Evolutionary conservation across 768 basidiomycete species (phyloP).

Genomic region (Naganishia antarctica): DNA sequence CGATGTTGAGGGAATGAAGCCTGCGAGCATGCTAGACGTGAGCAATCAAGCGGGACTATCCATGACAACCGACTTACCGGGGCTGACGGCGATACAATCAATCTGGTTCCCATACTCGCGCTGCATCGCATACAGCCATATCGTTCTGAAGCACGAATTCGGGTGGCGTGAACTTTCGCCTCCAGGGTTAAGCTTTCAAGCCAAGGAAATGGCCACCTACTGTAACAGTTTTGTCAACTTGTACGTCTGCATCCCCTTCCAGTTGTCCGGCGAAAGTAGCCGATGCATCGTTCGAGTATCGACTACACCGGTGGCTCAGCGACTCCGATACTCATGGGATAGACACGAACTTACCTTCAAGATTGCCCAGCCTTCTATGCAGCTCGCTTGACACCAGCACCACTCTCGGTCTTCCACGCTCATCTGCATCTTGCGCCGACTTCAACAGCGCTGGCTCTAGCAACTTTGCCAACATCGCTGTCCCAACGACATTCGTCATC

Average conservation of each 20-base stretch:
- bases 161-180: too few relatives aligned
- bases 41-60: not conserved
- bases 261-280: not conserved
- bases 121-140: not conserved
- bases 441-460: slow-evolving; percentile 4
- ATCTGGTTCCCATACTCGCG: not conserved
- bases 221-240: slow-evolving; percentile 25
- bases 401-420: not conserved
- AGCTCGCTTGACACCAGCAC: slow-evolving; percentile 25
- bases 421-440: not conserved
- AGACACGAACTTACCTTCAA: not conserved
- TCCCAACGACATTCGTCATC: slow-evolving; percentile 26
- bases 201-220: too few relatives aligned
- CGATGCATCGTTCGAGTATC: not conserved
- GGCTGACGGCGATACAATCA: slow-evolving; percentile 18
- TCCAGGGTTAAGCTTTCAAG: too few relatives aligned
- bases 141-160: not conserved
- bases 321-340: too few relatives aligned
- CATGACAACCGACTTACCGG: not conserved
- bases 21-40: not conserved
- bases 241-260: slow-evolving; percentile 25
- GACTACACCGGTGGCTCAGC: not conserved
- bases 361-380: slow-evolving; percentile 15
- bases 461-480: slow-evolving; percentile 13
- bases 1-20: slow-evolving; percentile 22